Percentiles rank a stretch among this genome's conserved stretches.
Conservation (phyloP, 2,329 filamentous ascomycete species). For the Hyphodiscus sp. region DNA sequence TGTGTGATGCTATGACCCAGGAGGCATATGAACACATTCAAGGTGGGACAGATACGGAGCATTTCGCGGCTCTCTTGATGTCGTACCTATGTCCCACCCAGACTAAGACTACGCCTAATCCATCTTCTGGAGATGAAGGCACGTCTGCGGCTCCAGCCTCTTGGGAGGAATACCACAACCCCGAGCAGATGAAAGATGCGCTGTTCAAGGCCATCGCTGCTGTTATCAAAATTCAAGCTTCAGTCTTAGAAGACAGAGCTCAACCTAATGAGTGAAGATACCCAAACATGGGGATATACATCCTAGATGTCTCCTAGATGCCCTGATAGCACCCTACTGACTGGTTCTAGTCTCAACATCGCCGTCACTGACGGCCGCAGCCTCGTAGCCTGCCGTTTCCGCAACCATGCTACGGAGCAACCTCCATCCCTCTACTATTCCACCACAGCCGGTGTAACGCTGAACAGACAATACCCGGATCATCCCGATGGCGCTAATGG, state of each 20-base stretch:
- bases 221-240: slow-evolving; percentile 38
- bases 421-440: slow-evolving; percentile 46
- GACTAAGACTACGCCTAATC: background rate
- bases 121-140: background rate
- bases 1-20: slow-evolving; percentile 38
- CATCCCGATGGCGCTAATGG: slow-evolving; percentile 36
- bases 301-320: too few relatives aligned
- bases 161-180: slow-evolving; percentile 38
- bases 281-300: too few relatives aligned
- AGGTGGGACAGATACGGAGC: slow-evolving; percentile 47
- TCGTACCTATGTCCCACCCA: slow-evolving; percentile 20
- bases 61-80: slow-evolving; percentile 39
- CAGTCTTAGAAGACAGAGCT: slow-evolving; percentile 33
- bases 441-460: slow-evolving; percentile 41
- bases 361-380: slow-evolving; percentile 43
- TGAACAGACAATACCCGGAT: slow-evolving; percentile 47
- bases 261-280: slow-evolving; percentile 35
- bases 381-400: slow-evolving; percentile 44
- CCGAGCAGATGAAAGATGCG: slow-evolving; percentile 37
- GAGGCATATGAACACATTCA: slow-evolving; percentile 42
- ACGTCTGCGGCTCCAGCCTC: slow-evolving; percentile 4
- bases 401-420: slow-evolving; percentile 44
- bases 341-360: slow-evolving; percentile 36
- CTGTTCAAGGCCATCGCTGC: slow-evolving; percentile 37
- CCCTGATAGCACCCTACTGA: too few relatives aligned